These are phyloP conservation scores for Ambispora gerdemannii DNA, from an alignment of 192 early-diverging fungal genomes.

Conservation along the genomic window DNA sequence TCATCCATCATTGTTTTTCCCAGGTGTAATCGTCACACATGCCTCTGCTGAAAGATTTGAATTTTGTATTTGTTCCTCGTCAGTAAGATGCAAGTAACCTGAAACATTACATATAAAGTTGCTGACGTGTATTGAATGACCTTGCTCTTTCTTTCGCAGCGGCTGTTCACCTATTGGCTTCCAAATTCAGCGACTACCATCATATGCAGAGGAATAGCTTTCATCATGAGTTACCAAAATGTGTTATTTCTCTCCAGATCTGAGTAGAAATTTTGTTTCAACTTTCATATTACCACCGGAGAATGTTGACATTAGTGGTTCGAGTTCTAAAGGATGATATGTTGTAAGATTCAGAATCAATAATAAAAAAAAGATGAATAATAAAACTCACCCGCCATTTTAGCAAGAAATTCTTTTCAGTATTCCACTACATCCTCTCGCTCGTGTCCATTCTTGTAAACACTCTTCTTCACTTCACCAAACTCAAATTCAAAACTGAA, in stretches of 20 bases:
- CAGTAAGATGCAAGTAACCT: conserved; percentile 2
- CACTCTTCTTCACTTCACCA: not conserved
- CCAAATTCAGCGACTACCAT: conserved; percentile 12
- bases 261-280: not conserved
- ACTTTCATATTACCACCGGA: not conserved
- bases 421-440: conserved; percentile 29
- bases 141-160: conserved; percentile 27
- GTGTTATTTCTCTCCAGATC: not conserved
- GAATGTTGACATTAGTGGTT: not conserved
- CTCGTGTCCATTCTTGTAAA: conserved; percentile 32
- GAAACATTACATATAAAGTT: conserved; percentile 26
- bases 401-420: conserved; percentile 4
- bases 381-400: conserved; percentile 11
- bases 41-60: conserved; percentile 4
- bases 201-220: conserved; percentile 26
- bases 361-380: not conserved
- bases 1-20: conserved; percentile 30
- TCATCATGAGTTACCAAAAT: conserved; percentile 32
- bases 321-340: too few relatives aligned
- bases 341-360: not conserved
- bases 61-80: not conserved
- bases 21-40: conserved; percentile 9
- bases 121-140: conserved; percentile 18
- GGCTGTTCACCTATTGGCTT: not conserved
- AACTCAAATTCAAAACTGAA: conserved; percentile 27